phyloP scores from a whole-genome alignment of 495 filamentous ascomycete genomes.

The Aspergillus egyptiacus region DNA sequence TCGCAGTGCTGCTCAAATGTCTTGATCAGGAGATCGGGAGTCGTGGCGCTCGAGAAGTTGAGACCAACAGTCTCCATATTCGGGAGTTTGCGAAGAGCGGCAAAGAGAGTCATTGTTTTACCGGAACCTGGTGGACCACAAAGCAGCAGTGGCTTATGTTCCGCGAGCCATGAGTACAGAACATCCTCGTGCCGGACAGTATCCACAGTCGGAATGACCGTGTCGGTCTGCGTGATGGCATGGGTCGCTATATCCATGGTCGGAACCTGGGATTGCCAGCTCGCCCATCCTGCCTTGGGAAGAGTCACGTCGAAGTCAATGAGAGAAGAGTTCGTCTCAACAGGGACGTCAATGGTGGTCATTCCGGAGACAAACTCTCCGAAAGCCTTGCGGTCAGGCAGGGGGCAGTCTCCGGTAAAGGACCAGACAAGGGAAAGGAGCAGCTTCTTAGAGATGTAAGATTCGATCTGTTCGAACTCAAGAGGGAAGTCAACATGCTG shows the following conservation, averaged over 20 bases:
- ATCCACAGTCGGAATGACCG: conserved; percentile 95
- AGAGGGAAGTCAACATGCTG: conserved; percentile 93
- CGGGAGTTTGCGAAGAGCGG: conserved; percentile 87
- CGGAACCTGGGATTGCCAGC: conserved; percentile 92
- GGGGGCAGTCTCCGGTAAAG: conserved; percentile 88
- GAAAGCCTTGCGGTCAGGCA: conserved; percentile 80
- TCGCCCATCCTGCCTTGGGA: conserved; percentile 78
- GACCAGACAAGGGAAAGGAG: conserved; percentile 90
- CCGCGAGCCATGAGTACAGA: conserved; percentile 96
- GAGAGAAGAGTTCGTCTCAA: conserved; percentile 68
- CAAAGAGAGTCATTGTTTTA: conserved; percentile 99
- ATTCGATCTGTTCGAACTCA: conserved; percentile 79
- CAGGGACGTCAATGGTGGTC: conserved; percentile 76
- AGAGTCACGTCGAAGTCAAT: conserved; percentile 92
- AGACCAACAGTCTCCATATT: conserved; percentile 99
- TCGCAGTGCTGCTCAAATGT: conserved; percentile 99
- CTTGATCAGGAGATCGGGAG: conserved; percentile 94
- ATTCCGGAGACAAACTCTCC: conserved; percentile 74
- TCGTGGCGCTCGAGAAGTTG: conserved; percentile 98
- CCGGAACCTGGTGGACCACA: conserved; percentile 97
- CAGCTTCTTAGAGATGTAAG: conserved; percentile 86
- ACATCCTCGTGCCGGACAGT: conserved; percentile 97
- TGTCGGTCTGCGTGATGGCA: conserved; percentile 91
- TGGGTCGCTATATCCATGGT: conserved; percentile 95
- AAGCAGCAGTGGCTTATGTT: conserved; percentile 93